Evolutionary conservation across 345 rosid species (phyloP), one percentile per base, ranked within the genome.

Genomic region (Hibiscus syriacus): DNA sequence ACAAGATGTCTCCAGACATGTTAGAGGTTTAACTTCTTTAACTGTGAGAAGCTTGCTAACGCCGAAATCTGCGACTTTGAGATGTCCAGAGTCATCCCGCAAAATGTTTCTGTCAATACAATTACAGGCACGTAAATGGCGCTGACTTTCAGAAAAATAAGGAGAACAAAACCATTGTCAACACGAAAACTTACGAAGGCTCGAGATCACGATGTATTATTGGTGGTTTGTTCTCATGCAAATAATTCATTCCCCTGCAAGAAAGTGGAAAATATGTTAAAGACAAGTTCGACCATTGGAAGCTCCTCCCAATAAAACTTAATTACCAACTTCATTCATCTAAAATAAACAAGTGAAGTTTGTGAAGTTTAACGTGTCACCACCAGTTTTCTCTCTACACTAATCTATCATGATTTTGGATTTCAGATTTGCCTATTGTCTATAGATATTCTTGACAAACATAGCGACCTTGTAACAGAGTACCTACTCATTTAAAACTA

Each of bases 1-100:
- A 94, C 96, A 82, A 53, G 97, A 83, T 64, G 85, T 74, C 30
- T 85, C 92, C 61, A 41, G 75, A 80, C 86, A 80, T 38, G 70
- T 84, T 29, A 87, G 78, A 76, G 97, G 96, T 72, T 75, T 87
- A 55, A 83, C 84, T 85, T 90, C 91, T 80, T 89, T 94, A 65
- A 85, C 96, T 6, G 96, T 89, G 17, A 93, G 88, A 75, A 90
- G 78, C 88, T 83, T 87, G 81, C 98, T 93, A 58, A 87, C 92
- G 74, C 95, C 99, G 76, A 94, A 94, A 75, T 91, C 95, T 46
- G 99, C 97, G 63, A 94, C 99, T 82, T 94, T 94, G 70, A 94
- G 86, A 82, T 86, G 91, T 55, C 97, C 95, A 62, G 96, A 77
- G 82, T 91, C 97, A 73, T 94, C 99, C 77, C 89, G 83, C 82